These are phyloP conservation scores for Zymoseptoria ardabiliae DNA, from an alignment of 2,329 filamentous ascomycete genomes.

Conservation along the genomic window DNA sequence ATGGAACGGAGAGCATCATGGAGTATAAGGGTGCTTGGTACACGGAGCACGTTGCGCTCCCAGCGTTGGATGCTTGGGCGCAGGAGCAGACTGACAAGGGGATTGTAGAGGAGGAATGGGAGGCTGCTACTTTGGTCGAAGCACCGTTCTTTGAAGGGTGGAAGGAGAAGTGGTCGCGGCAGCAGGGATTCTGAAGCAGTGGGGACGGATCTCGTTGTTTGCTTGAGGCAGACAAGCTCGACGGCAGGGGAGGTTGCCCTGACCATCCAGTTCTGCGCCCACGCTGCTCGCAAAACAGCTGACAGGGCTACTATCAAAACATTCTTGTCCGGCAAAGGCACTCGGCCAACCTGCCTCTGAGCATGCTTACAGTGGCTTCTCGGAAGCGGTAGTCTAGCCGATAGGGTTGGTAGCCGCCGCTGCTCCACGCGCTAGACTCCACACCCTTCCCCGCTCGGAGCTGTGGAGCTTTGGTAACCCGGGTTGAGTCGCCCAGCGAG, in stretches of 20 bases:
- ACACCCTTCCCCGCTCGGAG: neutral
- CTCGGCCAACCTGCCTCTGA: neutral
- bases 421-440: neutral
- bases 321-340: neutral
- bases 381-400: neutral
- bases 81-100: constrained; percentile 59
- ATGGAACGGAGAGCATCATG: constrained; percentile 65
- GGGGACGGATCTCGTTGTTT: neutral
- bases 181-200: constrained; percentile 48
- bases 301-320: too few species aligned
- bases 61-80: constrained; percentile 56
- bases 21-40: constrained; percentile 79
- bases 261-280: neutral
- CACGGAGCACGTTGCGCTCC: constrained; percentile 64
- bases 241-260: neutral
- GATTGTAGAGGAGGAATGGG: constrained; percentile 52
- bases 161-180: constrained; percentile 63
- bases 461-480: neutral
- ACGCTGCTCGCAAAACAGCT: too few species aligned
- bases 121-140: constrained; percentile 62
- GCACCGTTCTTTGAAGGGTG: constrained; percentile 70
- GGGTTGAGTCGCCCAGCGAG: too few species aligned
- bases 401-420: neutral
- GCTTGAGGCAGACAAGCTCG: neutral
- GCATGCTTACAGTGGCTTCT: neutral